A percentile compares a stretch with the other conserved stretches of the same genome.
Evolutionary conservation across 768 basidiomycete species (phyloP).

Genomic region (Hysterangium stoloniferum): DNA sequence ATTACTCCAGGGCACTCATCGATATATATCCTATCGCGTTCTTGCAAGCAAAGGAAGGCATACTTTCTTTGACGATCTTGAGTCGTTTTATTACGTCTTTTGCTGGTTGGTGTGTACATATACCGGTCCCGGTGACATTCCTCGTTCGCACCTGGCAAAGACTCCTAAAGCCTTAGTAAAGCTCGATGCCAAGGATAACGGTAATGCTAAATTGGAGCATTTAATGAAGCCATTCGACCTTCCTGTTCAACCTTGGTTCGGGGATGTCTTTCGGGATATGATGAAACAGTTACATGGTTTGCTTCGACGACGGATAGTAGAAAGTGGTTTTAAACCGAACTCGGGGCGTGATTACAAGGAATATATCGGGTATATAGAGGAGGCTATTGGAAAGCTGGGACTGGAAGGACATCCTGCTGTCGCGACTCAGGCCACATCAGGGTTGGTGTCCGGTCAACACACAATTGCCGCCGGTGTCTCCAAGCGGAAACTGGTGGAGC

Average conservation of each 20-base stretch:
- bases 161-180: neutral
- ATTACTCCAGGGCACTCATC: slow-evolving; percentile 2
- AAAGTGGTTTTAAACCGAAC: neutral
- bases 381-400: neutral
- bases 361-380: neutral
- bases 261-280: neutral
- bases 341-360: neutral
- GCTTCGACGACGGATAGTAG: neutral
- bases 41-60: neutral
- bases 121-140: neutral
- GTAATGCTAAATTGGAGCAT: neutral
- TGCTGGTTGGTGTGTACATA: slow-evolving; percentile 4
- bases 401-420: too few species aligned
- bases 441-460: too few species aligned
- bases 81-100: slow-evolving; percentile 8
- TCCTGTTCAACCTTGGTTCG: neutral
- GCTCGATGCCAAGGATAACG: neutral
- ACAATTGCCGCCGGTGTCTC: too few species aligned
- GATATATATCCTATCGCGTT: slow-evolving; percentile 1
- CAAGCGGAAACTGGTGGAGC: too few species aligned
- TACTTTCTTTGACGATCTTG: slow-evolving; percentile 3
- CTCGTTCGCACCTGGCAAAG: neutral
- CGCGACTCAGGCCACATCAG: too few species aligned
- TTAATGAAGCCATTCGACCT: neutral
- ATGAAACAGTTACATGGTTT: neutral